Base-by-base conservation (phyloP, 345 rosid genomes). In the Cochlearia excelsa region DNA sequence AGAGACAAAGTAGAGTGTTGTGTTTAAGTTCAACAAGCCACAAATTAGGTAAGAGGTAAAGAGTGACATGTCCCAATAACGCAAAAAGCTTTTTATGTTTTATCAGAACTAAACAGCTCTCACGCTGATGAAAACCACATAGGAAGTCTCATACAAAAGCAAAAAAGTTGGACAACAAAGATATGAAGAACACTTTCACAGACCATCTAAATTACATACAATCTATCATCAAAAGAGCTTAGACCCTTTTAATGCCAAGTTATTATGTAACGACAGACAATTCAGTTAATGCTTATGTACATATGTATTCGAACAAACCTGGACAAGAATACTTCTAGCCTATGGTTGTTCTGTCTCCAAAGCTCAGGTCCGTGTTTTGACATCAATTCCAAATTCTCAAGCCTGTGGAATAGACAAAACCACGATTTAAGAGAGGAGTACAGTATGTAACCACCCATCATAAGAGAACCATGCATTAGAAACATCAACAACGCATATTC, bases 321-420 rank as follows among this genome's bases (percentile, higher is more conserved):
- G 63, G 84, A 67, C 66, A 87, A 66, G 54, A 83, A 76, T 38
- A 79, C 84, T 73, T 85, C 97, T 54, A 87, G 62, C 26, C 70
- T 80, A 50, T 71, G 82, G 74, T 87, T 93, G 77, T 84, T 83
- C 68, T 77, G 95, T 61, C 65, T 77, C 95, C 97, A 93, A 49
- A 84, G 80, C 74, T 86, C 91, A 10, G 97, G 86, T 51, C 89
- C 89, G 62, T 79, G 77, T 67, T 89, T 93, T 52, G 84, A 78
- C 86, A 93, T 81, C 77, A 93, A 34, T 7, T 93, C 99, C 77
- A 93, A 74, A 66, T 93, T 93, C 74, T 93, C 99, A 76, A 93
- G 73, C 88, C 99, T 93, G 74, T 33, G 53, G 23, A 23, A 40
- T 57, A 26, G 67, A 69, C 30, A 64, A 74, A 47, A 37, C 42